A percentile compares a stretch with the other conserved stretches of the same genome.
Conservation (phyloP, 805 yeast species). For the Candida qinlingensis region DNA sequence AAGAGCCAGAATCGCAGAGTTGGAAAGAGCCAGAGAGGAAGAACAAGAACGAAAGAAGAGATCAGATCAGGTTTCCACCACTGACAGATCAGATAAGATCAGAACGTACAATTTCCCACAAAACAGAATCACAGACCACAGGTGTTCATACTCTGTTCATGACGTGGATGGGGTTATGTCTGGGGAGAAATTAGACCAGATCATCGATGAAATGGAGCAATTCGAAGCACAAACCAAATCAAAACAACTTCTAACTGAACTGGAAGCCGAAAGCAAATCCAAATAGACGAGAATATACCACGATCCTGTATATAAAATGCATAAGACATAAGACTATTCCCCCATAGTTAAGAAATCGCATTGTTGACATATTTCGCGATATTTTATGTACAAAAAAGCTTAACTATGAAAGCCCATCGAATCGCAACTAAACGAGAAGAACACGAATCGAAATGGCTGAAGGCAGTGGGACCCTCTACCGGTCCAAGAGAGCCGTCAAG, state of each 20-base stretch:
- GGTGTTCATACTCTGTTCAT: conserved; percentile 77
- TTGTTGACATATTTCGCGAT: no score
- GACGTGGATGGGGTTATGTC: conserved; percentile 64
- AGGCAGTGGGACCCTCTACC: conserved; percentile 26
- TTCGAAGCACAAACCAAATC: conserved; percentile 42
- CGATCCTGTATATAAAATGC: neutral
- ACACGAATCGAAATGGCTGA: neutral
- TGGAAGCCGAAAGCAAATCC: conserved; percentile 5
- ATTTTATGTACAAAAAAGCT: no score
- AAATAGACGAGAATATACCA: neutral
- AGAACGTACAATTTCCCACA: conserved; percentile 93
- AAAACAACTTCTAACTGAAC: conserved; percentile 19
- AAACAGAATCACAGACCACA: conserved; percentile 88
- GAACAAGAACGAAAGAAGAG: conserved; percentile 63
- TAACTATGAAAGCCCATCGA: no score
- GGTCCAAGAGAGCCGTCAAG: conserved; percentile 40
- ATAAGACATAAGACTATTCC: neutral
- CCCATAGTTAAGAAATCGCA: no score
- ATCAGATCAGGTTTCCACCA: conserved; percentile 78
- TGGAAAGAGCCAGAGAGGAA: conserved; percentile 59
- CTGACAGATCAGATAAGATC: conserved; percentile 89
- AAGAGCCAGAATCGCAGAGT: conserved; percentile 79
- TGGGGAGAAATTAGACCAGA: conserved; percentile 52
- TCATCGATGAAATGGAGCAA: conserved; percentile 47
- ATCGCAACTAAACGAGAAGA: neutral